phyloP scores from a whole-genome alignment of 1,284 basidiomycete species.

The Blastosporella zonata region DNA sequence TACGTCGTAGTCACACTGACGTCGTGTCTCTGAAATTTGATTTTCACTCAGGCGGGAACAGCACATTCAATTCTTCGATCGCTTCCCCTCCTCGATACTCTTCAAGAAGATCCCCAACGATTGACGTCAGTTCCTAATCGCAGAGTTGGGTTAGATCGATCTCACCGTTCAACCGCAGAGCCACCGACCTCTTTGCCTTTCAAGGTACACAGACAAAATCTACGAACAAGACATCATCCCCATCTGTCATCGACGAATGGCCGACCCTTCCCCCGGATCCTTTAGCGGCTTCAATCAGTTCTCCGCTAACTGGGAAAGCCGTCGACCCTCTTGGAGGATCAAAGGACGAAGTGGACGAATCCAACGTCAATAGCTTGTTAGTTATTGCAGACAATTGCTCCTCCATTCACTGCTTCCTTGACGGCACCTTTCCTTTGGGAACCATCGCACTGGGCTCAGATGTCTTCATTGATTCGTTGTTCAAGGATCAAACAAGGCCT shows the following conservation, averaged over 20 bases:
- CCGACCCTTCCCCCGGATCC: slow-evolving; percentile 58
- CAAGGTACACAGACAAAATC: slow-evolving; percentile 58
- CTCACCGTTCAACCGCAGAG: slow-evolving; percentile 38
- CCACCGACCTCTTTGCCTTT: slow-evolving; percentile 75
- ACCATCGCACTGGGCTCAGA: slow-evolving; percentile 41
- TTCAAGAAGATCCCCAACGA: slow-evolving; percentile 61
- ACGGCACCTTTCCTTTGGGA: slow-evolving; percentile 80
- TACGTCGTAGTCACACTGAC: too few relatives aligned
- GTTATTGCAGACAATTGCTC: slow-evolving; percentile 57
- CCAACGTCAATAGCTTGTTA: slow-evolving; percentile 62
- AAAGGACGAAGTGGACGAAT: slow-evolving; percentile 48
- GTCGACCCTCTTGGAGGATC: slow-evolving; percentile 32
- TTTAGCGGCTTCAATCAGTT: slow-evolving; percentile 55
- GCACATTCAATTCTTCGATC: slow-evolving; percentile 65
- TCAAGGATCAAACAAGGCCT: slow-evolving; percentile 46
- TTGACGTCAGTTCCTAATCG: slow-evolving; percentile 46
- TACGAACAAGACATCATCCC: slow-evolving; percentile 41
- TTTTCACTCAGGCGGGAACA: slow-evolving; percentile 60
- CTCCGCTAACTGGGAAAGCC: slow-evolving; percentile 33
- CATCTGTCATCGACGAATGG: slow-evolving; percentile 62
- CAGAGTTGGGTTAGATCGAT: slow-evolving; percentile 13
- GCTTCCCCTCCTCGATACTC: slow-evolving; percentile 66
- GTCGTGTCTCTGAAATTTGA: background rate
- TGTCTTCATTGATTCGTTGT: slow-evolving; percentile 41
- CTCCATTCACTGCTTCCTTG: slow-evolving; percentile 62